Evolutionary conservation across 1,139 yeast genomes (phyloP), one percentile per base, ranked within the genome.

Genomic region (Pichiaceae sp.): DNA sequence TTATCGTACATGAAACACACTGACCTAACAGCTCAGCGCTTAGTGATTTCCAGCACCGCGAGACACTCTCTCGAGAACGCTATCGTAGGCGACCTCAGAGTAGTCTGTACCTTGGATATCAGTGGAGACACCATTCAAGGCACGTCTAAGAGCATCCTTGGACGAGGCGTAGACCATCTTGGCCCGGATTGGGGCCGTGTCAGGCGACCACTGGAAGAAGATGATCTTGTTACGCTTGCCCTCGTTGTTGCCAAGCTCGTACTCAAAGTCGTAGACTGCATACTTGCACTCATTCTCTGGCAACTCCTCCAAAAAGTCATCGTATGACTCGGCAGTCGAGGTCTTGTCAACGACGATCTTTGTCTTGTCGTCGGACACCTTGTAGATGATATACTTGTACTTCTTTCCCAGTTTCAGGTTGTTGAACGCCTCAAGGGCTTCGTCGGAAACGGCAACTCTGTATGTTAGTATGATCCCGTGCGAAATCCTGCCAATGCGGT

Each of bases 111-210:
- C 98, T 72, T 93, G 98, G 56, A 91, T 72, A 58, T 91, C 98
- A 51, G 95, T 65, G 41, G 96, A 71, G 51, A 93, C 78, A 63
- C 99, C 99, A 62, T 84, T 89, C 59, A 91, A 75, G 34, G 98
- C 91, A 68, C 95, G 86, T 74, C 97, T 91, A 59, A 91, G 76
- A 38, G 97, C 95, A 56, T 91, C 98, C 70, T 87, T 89, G 45
- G 97, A 89, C 9, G 96, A 78, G 36, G 99, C 97, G 70, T 87
- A 89, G 44, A 89, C 84, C 98, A 91, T 93, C 81, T 91, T 91
- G 54, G 93, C 64, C 68, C 87, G 83, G 55, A 93, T 78, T 45
- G 94, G 86, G 38, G 97, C 96, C 44, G 94, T 83, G 62, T 93
- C 98, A 56, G 98, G 98, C 46, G 96, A 79, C 99, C 99, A 91